Conservation (phyloP, 2,329 filamentous ascomycete genomes). For the Hypoxylon sp. region DNA sequence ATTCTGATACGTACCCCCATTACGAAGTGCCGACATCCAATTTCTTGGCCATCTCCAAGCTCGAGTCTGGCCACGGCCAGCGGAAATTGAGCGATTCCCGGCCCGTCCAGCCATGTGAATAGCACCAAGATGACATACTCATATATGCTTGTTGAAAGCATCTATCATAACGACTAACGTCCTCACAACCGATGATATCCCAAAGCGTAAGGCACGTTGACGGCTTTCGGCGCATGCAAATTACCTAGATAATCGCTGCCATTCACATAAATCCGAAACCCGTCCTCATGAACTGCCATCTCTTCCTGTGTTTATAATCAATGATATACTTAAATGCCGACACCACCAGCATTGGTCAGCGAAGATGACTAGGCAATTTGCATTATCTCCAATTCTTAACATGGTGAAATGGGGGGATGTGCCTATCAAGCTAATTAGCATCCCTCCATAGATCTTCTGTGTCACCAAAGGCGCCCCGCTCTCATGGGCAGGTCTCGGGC, state of each 20-base stretch:
- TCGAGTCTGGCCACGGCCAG: constrained; percentile 14
- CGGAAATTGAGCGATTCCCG: neutral
- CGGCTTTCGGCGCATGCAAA: neutral
- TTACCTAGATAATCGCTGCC: neutral
- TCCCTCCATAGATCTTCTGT: constrained; percentile 21
- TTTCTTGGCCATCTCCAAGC: constrained; percentile 7
- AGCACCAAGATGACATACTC: neutral
- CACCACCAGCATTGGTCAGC: constrained; percentile 1
- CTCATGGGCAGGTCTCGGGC: constrained; percentile 8
- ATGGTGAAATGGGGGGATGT: constrained; percentile 2
- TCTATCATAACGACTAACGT: neutral
- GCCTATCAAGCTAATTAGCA: constrained; percentile 25
- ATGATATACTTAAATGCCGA: constrained; percentile 28
- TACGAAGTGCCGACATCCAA: constrained; percentile 17
- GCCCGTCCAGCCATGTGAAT: neutral
- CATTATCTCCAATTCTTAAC: constrained; percentile 14
- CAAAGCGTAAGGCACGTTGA: neutral
- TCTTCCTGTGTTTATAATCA: constrained; percentile 12
- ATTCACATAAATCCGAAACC: neutral
- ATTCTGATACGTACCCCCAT: neutral
- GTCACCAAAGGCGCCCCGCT: constrained; percentile 26
- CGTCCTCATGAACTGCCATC: neutral
- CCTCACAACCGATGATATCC: neutral
- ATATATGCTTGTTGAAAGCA: neutral
- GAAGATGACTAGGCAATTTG: constrained; percentile 18